Evolutionary conservation across 1,139 yeast species (phyloP).

Genomic region (Citeromyces siamensis): DNA sequence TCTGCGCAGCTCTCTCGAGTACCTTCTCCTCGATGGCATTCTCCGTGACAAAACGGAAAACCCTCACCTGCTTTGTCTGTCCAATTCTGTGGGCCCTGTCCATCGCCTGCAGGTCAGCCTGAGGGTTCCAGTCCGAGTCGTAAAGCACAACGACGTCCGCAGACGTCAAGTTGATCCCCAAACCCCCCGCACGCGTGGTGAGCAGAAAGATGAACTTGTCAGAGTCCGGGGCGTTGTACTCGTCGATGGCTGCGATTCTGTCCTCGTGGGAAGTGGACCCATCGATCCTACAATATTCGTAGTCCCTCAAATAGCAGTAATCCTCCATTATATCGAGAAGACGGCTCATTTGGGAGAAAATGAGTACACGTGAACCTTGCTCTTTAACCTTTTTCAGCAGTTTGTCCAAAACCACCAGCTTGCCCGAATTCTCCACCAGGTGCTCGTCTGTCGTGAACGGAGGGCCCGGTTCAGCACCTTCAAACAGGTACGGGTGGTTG

Average conservation of each 20-base stretch:
- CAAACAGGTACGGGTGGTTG: slow-evolving; percentile 73
- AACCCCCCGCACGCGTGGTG: slow-evolving; percentile 82
- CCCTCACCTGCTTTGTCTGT: slow-evolving; percentile 71
- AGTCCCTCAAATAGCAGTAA: slow-evolving; percentile 58
- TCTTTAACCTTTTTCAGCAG: slow-evolving; percentile 45
- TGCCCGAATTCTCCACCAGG: slow-evolving; percentile 58
- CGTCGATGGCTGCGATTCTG: slow-evolving; percentile 65
- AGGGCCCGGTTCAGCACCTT: slow-evolving; percentile 85
- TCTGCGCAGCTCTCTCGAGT: slow-evolving; percentile 70
- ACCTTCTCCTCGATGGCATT: slow-evolving; percentile 77
- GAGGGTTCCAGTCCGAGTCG: slow-evolving; percentile 85
- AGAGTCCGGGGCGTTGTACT: slow-evolving; percentile 58
- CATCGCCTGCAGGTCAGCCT: slow-evolving; percentile 82
- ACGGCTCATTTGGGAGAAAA: slow-evolving; percentile 76
- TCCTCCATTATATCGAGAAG: slow-evolving; percentile 71
- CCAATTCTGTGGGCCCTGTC: slow-evolving; percentile 85
- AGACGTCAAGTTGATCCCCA: slow-evolving; percentile 67
- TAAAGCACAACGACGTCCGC: slow-evolving; percentile 66
- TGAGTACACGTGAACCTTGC: slow-evolving; percentile 66
- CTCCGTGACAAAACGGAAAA: slow-evolving; percentile 65
- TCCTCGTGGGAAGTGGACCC: slow-evolving; percentile 75
- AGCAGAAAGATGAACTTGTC: slow-evolving; percentile 58
- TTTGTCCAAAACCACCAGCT: slow-evolving; percentile 61
- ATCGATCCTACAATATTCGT: slow-evolving; percentile 64
- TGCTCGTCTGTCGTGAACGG: slow-evolving; percentile 80